Evolutionary conservation across 1,139 yeast species (phyloP), one percentile per base, ranked within the genome.

Genomic region (Wickerhamiella pararugosa): DNA sequence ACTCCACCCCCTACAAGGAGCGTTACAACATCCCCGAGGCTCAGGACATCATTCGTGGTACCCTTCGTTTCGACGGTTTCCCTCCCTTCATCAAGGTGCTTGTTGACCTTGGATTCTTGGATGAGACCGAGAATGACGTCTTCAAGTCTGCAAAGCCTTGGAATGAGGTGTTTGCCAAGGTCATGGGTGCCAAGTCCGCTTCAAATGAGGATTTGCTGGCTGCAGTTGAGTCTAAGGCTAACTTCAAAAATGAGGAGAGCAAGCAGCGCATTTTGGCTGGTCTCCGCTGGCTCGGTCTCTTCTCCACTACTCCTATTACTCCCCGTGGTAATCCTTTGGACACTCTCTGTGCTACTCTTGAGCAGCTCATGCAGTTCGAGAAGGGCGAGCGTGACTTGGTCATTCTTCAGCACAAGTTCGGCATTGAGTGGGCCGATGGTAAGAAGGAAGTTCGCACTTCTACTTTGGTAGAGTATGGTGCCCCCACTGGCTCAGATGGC

Each of bases 31-130:
- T 90, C 51, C 98, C 98, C 52, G 98, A 90, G 69, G 98, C 98
- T 52, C 86, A 90, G 57, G 86, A 95, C 46, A 86, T 90, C 49
- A 75, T 90, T 56, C 82, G 98, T 71, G 98, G 98, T 59, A 90
- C 98, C 50, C 73, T 90, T 61, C 77, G 98, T 69, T 90, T 73
- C 76, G 97, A 86, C 67, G 98, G 98, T 41, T 90, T 90, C 87
- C 96, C 97, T 45, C 95, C 87, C 68, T 87, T 90, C 63, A 79
- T 87, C 64, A 87, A 87, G 70, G 96, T 80, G 40, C 73, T 90
- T 47, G 97, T 90, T 47, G 97, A 90, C 64, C 68, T 86, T 57
- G 96, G 96, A 29, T 79, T 90, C 75, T 73, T 90, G 59, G 76
- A 75, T 60, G 98, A 90, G 55, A 79, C 75, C 37, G 71, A 74